Percentiles rank a stretch among this genome's conserved stretches.
Evolutionary conservation across 129 eudicot genomes (phyloP).

Genomic region (Solidago caesia): DNA sequence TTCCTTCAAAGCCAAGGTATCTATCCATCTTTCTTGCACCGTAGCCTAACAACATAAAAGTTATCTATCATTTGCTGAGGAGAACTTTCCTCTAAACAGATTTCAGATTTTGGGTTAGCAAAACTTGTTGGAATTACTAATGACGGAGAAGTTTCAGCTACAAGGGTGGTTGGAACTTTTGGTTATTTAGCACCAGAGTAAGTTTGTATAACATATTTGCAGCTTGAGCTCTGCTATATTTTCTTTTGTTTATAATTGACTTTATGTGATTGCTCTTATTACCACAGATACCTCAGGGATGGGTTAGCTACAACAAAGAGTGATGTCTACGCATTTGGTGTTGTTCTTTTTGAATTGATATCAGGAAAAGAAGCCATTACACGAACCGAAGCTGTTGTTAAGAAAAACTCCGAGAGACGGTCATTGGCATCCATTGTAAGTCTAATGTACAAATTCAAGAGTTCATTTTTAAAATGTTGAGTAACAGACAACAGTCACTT

Average conservation of each 20-base stretch:
- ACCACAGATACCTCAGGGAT: conserved; percentile 74
- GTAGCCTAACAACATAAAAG: not conserved
- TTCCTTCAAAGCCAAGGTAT: conserved; percentile 88
- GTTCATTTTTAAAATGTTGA: too few relatives aligned
- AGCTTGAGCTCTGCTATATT: not conserved
- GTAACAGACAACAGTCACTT: too few relatives aligned
- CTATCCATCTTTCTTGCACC: conserved; percentile 12
- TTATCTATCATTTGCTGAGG: conserved; percentile 14
- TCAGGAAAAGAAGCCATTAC: conserved; percentile 92
- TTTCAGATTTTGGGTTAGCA: conserved; percentile 93
- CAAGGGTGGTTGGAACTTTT: conserved; percentile 92
- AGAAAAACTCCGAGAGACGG: conserved; percentile 63
- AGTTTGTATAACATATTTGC: conserved; percentile 27
- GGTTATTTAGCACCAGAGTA: conserved; percentile 99
- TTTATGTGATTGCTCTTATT: not conserved
- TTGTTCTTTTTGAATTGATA: conserved; percentile 80
- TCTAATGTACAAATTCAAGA: conserved; percentile 3
- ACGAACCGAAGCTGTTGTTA: conserved; percentile 53
- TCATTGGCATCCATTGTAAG: conserved; percentile 91
- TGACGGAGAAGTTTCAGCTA: conserved; percentile 80
- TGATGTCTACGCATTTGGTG: conserved; percentile 96
- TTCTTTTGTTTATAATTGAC: conserved; percentile 3
- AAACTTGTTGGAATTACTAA: conserved; percentile 76
- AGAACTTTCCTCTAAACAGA: conserved; percentile 39
- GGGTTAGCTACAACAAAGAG: conserved; percentile 78